phyloP scores from a whole-genome alignment of 495 filamentous ascomycete species.

The Daldinia grandis region DNA sequence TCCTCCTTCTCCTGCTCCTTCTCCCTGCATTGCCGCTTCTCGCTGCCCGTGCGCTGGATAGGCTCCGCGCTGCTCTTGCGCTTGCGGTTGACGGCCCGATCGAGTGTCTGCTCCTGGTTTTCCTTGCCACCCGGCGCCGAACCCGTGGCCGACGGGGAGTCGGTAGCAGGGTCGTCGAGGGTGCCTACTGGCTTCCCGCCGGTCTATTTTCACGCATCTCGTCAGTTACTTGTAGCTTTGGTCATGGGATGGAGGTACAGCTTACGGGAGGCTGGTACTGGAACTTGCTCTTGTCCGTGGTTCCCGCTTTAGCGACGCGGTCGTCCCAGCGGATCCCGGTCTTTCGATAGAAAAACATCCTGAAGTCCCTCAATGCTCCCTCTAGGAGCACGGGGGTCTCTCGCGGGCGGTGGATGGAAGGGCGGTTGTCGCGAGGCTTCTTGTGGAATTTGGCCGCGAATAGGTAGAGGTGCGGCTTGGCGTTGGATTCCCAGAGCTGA shows the following conservation, averaged over 20 bases:
- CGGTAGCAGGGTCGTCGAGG: background rate
- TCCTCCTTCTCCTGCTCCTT: background rate
- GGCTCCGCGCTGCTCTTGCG: background rate
- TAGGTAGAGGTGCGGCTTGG: conserved; percentile 54
- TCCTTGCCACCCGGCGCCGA: background rate
- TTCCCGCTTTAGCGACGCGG: conserved; percentile 44
- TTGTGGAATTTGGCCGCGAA: conserved; percentile 51
- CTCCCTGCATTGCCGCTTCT: background rate
- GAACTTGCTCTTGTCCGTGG: conserved; percentile 29
- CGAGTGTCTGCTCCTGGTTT: conserved; percentile 21
- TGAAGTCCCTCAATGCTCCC: conserved; percentile 57
- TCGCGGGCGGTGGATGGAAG: conserved; percentile 39
- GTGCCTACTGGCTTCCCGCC: conserved; percentile 48
- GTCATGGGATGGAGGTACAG: background rate
- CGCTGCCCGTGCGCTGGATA: background rate
- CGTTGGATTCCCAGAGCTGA: conserved; percentile 59
- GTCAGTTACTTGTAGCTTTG: background rate
- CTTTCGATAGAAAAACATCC: conserved; percentile 63
- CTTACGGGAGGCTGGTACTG: conserved; percentile 52
- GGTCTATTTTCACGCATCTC: background rate
- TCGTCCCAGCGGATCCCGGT: conserved; percentile 66
- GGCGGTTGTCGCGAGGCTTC: conserved; percentile 38
- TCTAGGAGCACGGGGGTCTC: conserved; percentile 39
- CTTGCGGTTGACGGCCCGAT: conserved; percentile 4
- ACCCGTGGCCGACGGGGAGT: background rate